Evolutionary conservation across 106 monocot species (phyloP), one percentile per base, ranked within the genome.

Genomic region (Allium fistulosum): DNA sequence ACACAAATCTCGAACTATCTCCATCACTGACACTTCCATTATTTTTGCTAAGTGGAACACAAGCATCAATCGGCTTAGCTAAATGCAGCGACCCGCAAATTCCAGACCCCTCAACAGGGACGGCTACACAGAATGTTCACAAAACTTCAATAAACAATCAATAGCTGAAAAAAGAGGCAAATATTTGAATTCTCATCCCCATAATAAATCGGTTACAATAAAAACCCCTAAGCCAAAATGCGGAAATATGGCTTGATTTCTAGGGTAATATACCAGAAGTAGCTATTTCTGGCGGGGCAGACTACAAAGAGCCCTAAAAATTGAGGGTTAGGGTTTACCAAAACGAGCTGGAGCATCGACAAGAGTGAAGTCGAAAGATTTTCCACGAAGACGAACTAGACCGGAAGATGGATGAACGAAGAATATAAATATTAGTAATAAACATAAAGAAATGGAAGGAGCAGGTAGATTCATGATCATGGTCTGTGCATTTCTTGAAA

Each of bases 291-390:
- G 1, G 28, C 1, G 28, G 28, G 28, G 28, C 3, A 28, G 2
- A 28, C 28, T 28, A 28, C 1, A 28, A 28, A 28, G 28, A 28
- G 28, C 28, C 28, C 2, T 3, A 28, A 28, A 50, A 10, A 10
- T 8, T 51, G 48, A 65, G 65, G 65, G 18, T 65, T 65, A 65
- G 65, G 57, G 64, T 50, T 63, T 63, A 92, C 92, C 79, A 75
- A 94, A 94, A 61, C 81, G 84, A 26, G 94, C 94, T 37, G 94
- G 90, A 48, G 85, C 82, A 83, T 87, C 94, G 79, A 83, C 63
- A 85, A 94, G 88, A 75, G 90, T 75, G 86, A 80, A 86, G 74
- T 84, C 84, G 74, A 74, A 85, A 72, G 82, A 63, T 47, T 57
- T 63, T 51, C 83, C 79, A 18, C 74, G 67, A 69, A 94, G 74